Base-by-base conservation (phyloP, 1,284 basidiomycete species). In the Somion occarium region DNA sequence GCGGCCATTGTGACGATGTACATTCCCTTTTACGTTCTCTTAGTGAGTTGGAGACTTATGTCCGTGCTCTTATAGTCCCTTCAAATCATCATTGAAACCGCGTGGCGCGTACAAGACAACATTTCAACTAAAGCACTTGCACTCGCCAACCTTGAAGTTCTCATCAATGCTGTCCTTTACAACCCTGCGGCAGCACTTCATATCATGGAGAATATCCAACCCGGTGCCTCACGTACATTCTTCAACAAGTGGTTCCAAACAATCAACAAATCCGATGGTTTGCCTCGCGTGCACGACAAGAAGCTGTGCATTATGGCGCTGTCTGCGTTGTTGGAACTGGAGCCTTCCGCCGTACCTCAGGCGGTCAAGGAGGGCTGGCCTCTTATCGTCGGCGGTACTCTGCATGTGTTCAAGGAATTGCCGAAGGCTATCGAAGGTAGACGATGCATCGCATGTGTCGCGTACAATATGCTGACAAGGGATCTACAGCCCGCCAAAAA, bases 261-360 rank as follows among this genome's bases (percentile, higher is more conserved):
- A 13, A 87, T 93, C 65, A 82, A 80, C 51, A 69, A 72, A 45
- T 74, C 82, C 20, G 71, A 74, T 25, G 78, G 76, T 46, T 75
- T 93, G 42, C 88, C 88, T 2, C 79, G 91, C n/a, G 91, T 95
- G 37, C 91, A 96, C 65, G 92, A 95, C 68, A 93, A 93, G 78
- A 93, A 91, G 68, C 73, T 96, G 51, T 82, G 81, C 55, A 79
- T 93, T 47, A 66, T 90, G 53, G 82, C 91, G 7, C 70, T 95
- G 54, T 89, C 83, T 56, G 80, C 82, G 38, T 65, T 92, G 52
- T 72, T 93, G 62, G 86, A 90, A 65, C 70, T 91, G 65, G 73
- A 83, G 18, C 75, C 80, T 1, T 64, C 66, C 13, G 63, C 66
- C 25, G 74, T 91, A 25, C 88, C 89, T 1, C 72, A 76, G 26